These are phyloP conservation scores for Lunularia cruciata DNA, from an alignment of 225 moss, liverwort and hornwort genomes.

Conservation along the genomic window DNA sequence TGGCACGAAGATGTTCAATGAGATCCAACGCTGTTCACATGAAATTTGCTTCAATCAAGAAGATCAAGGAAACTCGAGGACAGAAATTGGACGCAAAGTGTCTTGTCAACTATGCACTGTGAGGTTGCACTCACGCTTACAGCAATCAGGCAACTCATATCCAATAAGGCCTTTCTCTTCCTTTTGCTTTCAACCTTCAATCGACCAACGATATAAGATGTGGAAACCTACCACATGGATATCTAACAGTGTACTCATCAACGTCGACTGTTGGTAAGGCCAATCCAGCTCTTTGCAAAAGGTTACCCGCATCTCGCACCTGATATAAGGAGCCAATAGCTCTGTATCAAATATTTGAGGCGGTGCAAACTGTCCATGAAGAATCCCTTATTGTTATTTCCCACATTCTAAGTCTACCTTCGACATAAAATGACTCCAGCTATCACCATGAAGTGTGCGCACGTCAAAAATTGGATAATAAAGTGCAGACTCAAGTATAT, in stretches of 20 bases:
- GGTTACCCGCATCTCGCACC: slow-evolving; percentile 97
- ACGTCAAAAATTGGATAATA: no score
- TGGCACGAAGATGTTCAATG: slow-evolving; percentile 86
- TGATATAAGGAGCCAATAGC: slow-evolving; percentile 17
- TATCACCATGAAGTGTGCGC: not conserved
- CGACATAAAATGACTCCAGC: not conserved
- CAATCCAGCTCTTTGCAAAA: slow-evolving; percentile 88
- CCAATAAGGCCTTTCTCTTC: no score
- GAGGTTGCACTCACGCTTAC: not conserved
- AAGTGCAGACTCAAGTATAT: no score
- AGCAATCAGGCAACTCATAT: not conserved
- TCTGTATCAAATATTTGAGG: no score
- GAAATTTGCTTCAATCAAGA: not conserved
- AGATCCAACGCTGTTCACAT: slow-evolving; percentile 73
- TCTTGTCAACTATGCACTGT: not conserved
- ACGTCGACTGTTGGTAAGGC: slow-evolving; percentile 94
- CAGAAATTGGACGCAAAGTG: no score
- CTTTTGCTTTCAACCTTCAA: not conserved
- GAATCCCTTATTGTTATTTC: not conserved
- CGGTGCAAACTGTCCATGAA: not conserved
- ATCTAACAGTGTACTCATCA: slow-evolving; percentile 85
- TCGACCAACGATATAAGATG: not conserved
- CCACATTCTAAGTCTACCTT: not conserved
- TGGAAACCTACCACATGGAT: slow-evolving; percentile 68
- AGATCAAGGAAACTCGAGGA: not conserved